Conservation (phyloP, 2,329 filamentous ascomycete genomes). For the Pseudopyricularia javanii region DNA sequence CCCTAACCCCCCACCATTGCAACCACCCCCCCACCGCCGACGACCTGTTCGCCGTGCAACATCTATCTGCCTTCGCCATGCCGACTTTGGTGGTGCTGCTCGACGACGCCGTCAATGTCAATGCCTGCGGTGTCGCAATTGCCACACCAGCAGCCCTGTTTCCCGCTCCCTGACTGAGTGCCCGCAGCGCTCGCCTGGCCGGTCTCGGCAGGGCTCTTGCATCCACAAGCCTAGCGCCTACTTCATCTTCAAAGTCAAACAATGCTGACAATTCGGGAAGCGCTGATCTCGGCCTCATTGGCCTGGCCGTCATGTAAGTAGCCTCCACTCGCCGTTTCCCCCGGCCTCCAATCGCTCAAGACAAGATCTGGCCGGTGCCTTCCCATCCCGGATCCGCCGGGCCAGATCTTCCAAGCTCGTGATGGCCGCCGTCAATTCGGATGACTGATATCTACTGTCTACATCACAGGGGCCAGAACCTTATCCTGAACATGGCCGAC, state of each 20-base stretch:
- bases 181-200: slow-evolving; percentile 58
- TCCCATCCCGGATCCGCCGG: slow-evolving; percentile 1
- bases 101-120: not conserved
- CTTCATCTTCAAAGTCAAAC: slow-evolving; percentile 13
- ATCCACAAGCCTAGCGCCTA: slow-evolving; percentile 10
- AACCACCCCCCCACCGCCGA: slow-evolving; percentile 9
- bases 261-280: slow-evolving; percentile 50
- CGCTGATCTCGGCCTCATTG: slow-evolving; percentile 85
- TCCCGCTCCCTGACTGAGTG: slow-evolving; percentile 18
- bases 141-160: slow-evolving; percentile 3
- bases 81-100: not conserved
- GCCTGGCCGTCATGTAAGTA: slow-evolving; percentile 77
- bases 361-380: not conserved
- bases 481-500: slow-evolving; percentile 83
- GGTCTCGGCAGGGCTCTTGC: slow-evolving; percentile 49
- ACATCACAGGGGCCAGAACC: slow-evolving; percentile 57
- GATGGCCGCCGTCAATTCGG: not conserved
- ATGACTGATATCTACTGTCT: not conserved
- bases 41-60: slow-evolving; percentile 9
- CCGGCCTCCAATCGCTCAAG: not conserved
- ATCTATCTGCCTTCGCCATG: not conserved
- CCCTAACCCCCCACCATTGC: slow-evolving; percentile 16
- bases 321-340: slow-evolving; percentile 1
- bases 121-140: not conserved
- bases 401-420: not conserved